A percentile compares a stretch with the other conserved stretches of the same genome.
Evolutionary conservation across 331 rosid genomes (phyloP).

Genomic region (Malus hybrid): DNA sequence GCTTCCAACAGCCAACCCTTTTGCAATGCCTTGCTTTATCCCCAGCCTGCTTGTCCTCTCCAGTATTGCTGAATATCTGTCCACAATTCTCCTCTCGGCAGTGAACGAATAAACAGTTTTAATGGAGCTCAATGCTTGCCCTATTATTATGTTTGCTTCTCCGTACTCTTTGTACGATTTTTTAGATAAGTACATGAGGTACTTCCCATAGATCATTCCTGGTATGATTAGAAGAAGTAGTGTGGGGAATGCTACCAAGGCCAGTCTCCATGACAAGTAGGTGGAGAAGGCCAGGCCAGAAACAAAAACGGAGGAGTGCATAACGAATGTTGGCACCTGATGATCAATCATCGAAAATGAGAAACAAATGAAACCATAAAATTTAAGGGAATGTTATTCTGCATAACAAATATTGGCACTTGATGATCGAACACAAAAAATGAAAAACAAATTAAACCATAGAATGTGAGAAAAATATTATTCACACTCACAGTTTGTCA

Average conservation of each 20-base stretch:
- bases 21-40: constrained; percentile 85
- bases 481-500: too few species aligned
- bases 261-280: constrained; percentile 73
- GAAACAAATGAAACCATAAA: not conserved
- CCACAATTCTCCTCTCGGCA: constrained; percentile 58
- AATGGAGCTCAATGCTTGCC: constrained; percentile 76
- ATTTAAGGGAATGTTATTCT: not conserved
- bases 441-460: too few species aligned
- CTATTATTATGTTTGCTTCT: constrained; percentile 57
- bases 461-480: too few species aligned
- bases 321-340: constrained; percentile 73
- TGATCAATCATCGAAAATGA: not conserved
- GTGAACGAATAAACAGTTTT: constrained; percentile 85
- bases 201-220: constrained; percentile 79
- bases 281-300: constrained; percentile 74
- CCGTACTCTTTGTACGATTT: constrained; percentile 48
- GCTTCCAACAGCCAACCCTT: constrained; percentile 86
- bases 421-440: too few species aligned
- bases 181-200: constrained; percentile 51
- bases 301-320: constrained; percentile 78
- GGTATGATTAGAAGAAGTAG: constrained; percentile 72
- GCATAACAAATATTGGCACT: too few species aligned
- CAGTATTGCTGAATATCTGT: constrained; percentile 49
- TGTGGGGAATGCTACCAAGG: constrained; percentile 75
- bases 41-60: constrained; percentile 65